These are phyloP conservation scores for Sequoiadendron giganteum DNA, from an alignment of 75 land plant species.

Conservation along the genomic window DNA sequence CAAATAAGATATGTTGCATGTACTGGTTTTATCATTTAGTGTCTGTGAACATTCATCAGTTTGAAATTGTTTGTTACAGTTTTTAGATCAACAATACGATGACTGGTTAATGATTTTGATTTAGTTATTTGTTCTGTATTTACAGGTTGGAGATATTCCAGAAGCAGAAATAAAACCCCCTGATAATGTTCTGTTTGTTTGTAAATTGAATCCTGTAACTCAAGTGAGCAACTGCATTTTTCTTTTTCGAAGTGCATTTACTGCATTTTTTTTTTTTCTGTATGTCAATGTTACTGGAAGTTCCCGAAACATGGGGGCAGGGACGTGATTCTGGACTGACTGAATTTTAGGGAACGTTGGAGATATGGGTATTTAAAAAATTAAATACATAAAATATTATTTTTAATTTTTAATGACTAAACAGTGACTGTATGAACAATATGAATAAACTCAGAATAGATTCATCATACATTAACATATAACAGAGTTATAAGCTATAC, in stretches of 20 bases:
- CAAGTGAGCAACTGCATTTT: constrained; percentile 48
- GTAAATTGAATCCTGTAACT: constrained; percentile 95
- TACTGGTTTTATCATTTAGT: background rate
- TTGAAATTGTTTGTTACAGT: background rate
- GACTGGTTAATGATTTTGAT: background rate
- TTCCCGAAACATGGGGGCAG: too few relatives aligned
- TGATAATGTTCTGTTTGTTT: constrained; percentile 95
- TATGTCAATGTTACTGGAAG: too few relatives aligned
- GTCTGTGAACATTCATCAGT: background rate
- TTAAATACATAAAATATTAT: background rate
- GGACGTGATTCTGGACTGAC: background rate
- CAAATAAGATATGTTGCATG: constrained; percentile 2
- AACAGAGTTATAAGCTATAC: background rate
- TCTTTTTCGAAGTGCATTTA: background rate
- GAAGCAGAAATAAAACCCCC: constrained; percentile 98
- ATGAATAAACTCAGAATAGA: background rate
- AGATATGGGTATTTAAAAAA: background rate
- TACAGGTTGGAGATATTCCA: constrained; percentile 96
- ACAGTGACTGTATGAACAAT: background rate
- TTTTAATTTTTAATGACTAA: background rate
- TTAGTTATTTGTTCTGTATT: background rate
- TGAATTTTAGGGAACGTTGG: too few relatives aligned
- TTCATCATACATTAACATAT: background rate
- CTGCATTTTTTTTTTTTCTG: background rate
- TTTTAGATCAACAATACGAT: background rate